Conservation (phyloP, 2,329 filamentous ascomycete species). For the Fusarium albidum region DNA sequence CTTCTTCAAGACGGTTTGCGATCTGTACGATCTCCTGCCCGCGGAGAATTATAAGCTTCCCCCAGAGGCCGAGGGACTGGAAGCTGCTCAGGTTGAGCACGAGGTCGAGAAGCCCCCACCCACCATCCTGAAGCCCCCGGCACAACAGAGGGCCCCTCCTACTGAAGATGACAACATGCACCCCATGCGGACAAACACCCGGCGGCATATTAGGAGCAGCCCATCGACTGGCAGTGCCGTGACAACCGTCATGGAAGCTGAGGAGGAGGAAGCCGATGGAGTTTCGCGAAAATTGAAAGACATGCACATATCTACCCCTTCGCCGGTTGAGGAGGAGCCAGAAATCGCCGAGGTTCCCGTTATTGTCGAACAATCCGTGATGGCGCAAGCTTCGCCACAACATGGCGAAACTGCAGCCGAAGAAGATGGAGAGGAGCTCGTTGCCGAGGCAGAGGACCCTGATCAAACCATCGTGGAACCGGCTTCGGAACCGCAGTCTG, state of each 20-base stretch:
- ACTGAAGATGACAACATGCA: slow-evolving; percentile 60
- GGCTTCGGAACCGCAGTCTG: slow-evolving; percentile 29
- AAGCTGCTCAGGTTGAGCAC: slow-evolving; percentile 54
- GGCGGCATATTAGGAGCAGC: slow-evolving; percentile 81
- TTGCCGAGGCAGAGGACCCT: slow-evolving; percentile 26
- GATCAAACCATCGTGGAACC: slow-evolving; percentile 39
- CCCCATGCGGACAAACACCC: slow-evolving; percentile 73
- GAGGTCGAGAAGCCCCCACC: slow-evolving; percentile 51
- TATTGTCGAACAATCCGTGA: slow-evolving; percentile 50
- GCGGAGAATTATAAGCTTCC: slow-evolving; percentile 97
- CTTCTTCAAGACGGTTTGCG: slow-evolving; percentile 97
- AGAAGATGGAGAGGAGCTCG: slow-evolving; percentile 17
- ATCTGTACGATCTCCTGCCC: slow-evolving; percentile 87
- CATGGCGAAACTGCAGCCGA: slow-evolving; percentile 7
- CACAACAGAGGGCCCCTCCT: slow-evolving; percentile 40
- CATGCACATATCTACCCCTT: slow-evolving; percentile 58
- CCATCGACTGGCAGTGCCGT: slow-evolving; percentile 82
- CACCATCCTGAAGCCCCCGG: slow-evolving; percentile 48
- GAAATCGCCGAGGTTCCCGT: slow-evolving; percentile 52
- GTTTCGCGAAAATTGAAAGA: slow-evolving; percentile 55
- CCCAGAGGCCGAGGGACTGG: slow-evolving; percentile 87
- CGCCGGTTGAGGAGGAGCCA: slow-evolving; percentile 65
- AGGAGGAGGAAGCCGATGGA: slow-evolving; percentile 72
- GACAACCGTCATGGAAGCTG: slow-evolving; percentile 82
- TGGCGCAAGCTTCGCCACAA: slow-evolving; percentile 25